Evolutionary conservation across 2,329 filamentous ascomycete species (phyloP), one percentile per base, ranked within the genome.

Genomic region (Colletotrichum australisinense): DNA sequence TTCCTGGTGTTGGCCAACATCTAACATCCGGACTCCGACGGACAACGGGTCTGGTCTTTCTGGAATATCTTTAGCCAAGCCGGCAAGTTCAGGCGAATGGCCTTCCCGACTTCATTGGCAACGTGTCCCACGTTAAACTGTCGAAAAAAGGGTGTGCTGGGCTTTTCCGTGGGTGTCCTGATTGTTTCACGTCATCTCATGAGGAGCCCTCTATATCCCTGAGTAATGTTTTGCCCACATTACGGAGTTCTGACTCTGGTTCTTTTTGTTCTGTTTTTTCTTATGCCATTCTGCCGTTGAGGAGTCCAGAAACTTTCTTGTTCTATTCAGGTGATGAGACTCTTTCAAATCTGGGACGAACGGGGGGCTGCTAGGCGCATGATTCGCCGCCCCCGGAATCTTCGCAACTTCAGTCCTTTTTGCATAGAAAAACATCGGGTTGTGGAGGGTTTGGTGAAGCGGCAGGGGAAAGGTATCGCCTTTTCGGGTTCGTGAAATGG

Each of bases 181-280:
- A 22, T 38, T 64, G 62, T 64, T 55, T 64, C 62, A 64, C 46
- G 49, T 55, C 62, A 26, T 55, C 30, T 28, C 49, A 55, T 55
- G 42, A n/a, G 32, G 9, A 64, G 30, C 11, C n/a, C n/a, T 16
- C 7, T 19, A 16, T 42, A 3, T 30, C 12, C 14, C 28, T 64
- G 62, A 64, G 42, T 64, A 55, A 46, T 14, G 3, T 38, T 64
- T 30, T 26, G 30, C 30, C 24, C 49, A 28, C 35, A 24, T 3
- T 38, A 9, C 24, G 12, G n/a, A 14, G 5, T 11, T 22, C 35
- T 22, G 5, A 14, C 9, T 59, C 57, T 16, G 30, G 26, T 26
- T 32, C 4, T 32, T 30, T 32, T 30, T 32, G 30, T 32, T 32
- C 19, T 38, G 1, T 4, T 5, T 1, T 22, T 57, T 57, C 19